Evolutionary conservation across 2,329 filamentous ascomycete genomes (phyloP).

Genomic region (Gnomoniopsis smithogilvyi): DNA sequence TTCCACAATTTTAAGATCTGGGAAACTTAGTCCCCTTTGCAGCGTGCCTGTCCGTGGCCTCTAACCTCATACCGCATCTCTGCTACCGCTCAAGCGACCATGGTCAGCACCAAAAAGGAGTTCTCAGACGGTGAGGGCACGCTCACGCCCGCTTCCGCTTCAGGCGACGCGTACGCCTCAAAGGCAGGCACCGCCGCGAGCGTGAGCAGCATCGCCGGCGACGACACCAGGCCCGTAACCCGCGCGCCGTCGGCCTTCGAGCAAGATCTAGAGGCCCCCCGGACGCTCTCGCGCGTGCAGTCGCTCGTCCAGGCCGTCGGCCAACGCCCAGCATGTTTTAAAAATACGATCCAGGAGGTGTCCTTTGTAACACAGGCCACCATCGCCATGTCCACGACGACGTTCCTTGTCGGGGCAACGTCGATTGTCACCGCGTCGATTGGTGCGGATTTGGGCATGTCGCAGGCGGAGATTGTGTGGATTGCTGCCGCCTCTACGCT

Average conservation of each 20-base stretch:
- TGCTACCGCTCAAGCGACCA: neutral
- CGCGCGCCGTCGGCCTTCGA: neutral
- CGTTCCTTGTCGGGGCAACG: constrained; percentile 56
- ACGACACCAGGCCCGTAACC: neutral
- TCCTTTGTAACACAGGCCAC: constrained; percentile 65
- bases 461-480: constrained; percentile 64
- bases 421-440: constrained; percentile 63
- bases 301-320: constrained; percentile 26
- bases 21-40: neutral
- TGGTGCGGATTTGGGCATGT: constrained; percentile 58
- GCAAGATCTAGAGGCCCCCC: neutral
- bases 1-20: neutral
- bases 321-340: constrained; percentile 56
- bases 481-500: constrained; percentile 62
- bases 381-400: constrained; percentile 61
- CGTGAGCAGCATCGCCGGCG: neutral
- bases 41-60: neutral
- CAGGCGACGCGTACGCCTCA: neutral
- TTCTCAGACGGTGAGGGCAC: constrained; percentile 1
- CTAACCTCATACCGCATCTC: neutral
- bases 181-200: neutral
- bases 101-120: neutral
- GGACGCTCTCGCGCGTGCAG: neutral
- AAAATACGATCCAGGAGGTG: constrained; percentile 58
- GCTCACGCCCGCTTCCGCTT: neutral